These are phyloP conservation scores for Penicillium steckii DNA, from an alignment of 495 filamentous ascomycete species.

Conservation along the genomic window DNA sequence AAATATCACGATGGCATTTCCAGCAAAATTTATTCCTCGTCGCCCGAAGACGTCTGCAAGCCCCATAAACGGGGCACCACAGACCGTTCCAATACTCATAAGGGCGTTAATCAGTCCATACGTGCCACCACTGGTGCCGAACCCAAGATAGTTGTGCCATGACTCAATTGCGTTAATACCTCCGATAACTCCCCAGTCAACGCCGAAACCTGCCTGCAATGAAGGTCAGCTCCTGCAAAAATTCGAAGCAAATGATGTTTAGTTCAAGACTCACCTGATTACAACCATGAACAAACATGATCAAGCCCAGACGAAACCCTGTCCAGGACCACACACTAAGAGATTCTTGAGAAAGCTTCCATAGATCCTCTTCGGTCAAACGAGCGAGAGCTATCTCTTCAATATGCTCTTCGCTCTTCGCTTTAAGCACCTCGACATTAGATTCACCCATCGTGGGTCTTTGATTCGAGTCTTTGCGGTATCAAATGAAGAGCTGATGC, in stretches of 20 bases:
- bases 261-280: conserved; percentile 20
- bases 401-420: conserved; percentile 20
- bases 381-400: conserved; percentile 37
- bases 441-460: background rate
- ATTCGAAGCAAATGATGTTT: background rate
- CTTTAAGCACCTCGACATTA: conserved; percentile 10
- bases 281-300: conserved; percentile 42
- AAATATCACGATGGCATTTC: conserved; percentile 37
- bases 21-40: conserved; percentile 39
- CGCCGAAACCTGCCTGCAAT: conserved; percentile 33
- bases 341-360: conserved; percentile 31
- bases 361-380: conserved; percentile 40
- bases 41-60: conserved; percentile 39
- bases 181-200: conserved; percentile 44
- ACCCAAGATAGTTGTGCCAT: conserved; percentile 36
- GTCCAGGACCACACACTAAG: conserved; percentile 32
- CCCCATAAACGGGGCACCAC: conserved; percentile 37
- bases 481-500: background rate
- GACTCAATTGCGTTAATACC: conserved; percentile 31
- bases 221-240: background rate
- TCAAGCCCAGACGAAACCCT: conserved; percentile 31
- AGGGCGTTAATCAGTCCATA: conserved; percentile 37
- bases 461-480: background rate
- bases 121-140: conserved; percentile 26
- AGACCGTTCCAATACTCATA: conserved; percentile 40